These are phyloP conservation scores for Petrea volubilis DNA, from an alignment of 257 asterid species.

Conservation along the genomic window DNA sequence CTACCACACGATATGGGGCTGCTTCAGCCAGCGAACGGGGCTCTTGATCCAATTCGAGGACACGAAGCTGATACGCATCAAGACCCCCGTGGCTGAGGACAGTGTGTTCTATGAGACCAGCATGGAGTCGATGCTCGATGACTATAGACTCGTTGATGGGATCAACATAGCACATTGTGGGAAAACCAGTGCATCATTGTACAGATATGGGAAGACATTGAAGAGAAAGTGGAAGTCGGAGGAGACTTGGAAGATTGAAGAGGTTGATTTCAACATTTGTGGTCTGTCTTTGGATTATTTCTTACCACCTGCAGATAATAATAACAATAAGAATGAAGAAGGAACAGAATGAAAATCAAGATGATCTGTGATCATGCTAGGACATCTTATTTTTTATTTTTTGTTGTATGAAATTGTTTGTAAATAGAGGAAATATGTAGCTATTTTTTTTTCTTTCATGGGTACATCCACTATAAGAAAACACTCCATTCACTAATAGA, in stretches of 20 bases:
- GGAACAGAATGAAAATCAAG: conserved; percentile 38
- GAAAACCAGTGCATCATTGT: conserved; percentile 57
- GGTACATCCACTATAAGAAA: too few species aligned
- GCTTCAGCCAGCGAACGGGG: conserved; percentile 83
- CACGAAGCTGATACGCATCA: conserved; percentile 72
- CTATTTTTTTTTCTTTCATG: too few species aligned
- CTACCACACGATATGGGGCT: conserved; percentile 88
- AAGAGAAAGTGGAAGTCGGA: conserved; percentile 66
- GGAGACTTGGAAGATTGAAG: conserved; percentile 91
- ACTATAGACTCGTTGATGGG: conserved; percentile 62
- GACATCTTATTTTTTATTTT: neutral
- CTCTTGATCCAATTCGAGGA: conserved; percentile 75
- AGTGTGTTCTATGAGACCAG: conserved; percentile 72
- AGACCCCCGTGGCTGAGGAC: conserved; percentile 46
- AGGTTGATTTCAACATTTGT: conserved; percentile 75
- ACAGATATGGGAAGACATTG: conserved; percentile 68
- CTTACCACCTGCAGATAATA: conserved; percentile 72
- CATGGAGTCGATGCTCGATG: conserved; percentile 69
- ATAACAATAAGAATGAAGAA: too few species aligned
- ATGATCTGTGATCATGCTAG: conserved; percentile 25
- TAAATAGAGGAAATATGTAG: conserved; percentile 1
- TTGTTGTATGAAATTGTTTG: neutral
- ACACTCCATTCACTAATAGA: too few species aligned
- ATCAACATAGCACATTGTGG: conserved; percentile 86
- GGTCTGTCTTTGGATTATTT: conserved; percentile 76